Base-by-base conservation (phyloP, 1,284 basidiomycete species). In the Rhizoctonia solani region DNA sequence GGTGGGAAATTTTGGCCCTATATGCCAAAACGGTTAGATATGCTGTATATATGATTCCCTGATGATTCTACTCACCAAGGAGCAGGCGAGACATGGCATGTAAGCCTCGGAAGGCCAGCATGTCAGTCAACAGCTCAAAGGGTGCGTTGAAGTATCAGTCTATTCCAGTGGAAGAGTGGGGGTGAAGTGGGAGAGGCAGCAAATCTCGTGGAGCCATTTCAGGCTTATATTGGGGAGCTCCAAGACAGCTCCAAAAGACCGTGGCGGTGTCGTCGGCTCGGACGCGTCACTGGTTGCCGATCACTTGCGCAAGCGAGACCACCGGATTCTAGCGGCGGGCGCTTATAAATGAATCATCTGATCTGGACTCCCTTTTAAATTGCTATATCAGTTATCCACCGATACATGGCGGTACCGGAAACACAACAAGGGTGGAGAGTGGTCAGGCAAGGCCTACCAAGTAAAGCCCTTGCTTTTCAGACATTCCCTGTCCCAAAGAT, bases 401-500 rank as follows among this genome's bases (percentile, higher is more conserved):
- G 25, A 53, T 37, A 32, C 50, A 27, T 37, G 25, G 46, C 32
- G 6, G 70, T 75, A 13, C 74, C 74, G 4, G 54, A 37, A 9
- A 71, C 59, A 4, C 79, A 79, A 70, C 74, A 74, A 68, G 76
- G 76, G 14, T 81, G 79, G 79, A 72, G 72, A 47, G 72, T 75
- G 42, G 71, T 74, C 42, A 56, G 71, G 21, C 71, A 68, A 47
- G 79, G 79, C 29, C 70, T 70, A 27, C 87, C 86, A 0, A 69
- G 75, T 5, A 71, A 81, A 13, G 82, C 81, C 4, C 76, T 88
- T 23, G 72, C 72, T 16, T 72, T 87, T 30, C 75, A 78, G 79
- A 84, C 68, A 76, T 79, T 68, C 79, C 81, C 0, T 80, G 87
- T 3, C 79, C 83, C 1, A 75, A 76, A 9, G 76, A 80, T 41